These are phyloP conservation scores for Gynochthodes officinalis DNA, from an alignment of 257 asterid species.

Conservation along the genomic window DNA sequence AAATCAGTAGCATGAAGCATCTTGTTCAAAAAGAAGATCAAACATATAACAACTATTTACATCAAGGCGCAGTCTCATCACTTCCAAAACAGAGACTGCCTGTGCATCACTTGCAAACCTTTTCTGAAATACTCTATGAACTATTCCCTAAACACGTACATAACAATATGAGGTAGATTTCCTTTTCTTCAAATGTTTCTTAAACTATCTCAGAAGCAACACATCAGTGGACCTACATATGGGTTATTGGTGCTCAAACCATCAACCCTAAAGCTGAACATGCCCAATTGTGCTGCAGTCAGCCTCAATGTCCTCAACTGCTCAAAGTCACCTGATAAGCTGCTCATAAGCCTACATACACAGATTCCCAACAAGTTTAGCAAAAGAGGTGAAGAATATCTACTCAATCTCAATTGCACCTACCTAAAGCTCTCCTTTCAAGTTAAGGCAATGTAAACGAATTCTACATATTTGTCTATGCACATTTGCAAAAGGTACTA, in stretches of 20 bases:
- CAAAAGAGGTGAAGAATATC: background rate
- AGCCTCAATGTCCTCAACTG: background rate
- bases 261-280: too few relatives aligned
- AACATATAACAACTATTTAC: background rate
- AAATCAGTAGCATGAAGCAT: too few relatives aligned
- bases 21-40: background rate
- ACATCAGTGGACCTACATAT: background rate
- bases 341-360: background rate
- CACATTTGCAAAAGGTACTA: background rate
- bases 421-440: background rate
- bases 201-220: background rate
- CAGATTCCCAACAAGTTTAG: background rate
- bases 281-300: background rate
- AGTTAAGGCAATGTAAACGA: background rate
- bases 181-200: background rate
- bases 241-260: too few relatives aligned
- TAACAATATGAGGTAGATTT: too few relatives aligned
- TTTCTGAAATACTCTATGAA: background rate
- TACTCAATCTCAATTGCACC: background rate
- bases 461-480: background rate
- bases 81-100: background rate
- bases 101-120: background rate
- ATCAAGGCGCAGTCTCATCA: background rate
- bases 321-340: conserved; percentile 1
- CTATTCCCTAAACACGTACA: background rate